A percentile compares a stretch with the other conserved stretches of the same genome.
These are phyloP conservation scores for Rhipidocladum racemiflorum DNA, from an alignment of 176 grass and related monocot genomes.

Conservation along the genomic window DNA sequence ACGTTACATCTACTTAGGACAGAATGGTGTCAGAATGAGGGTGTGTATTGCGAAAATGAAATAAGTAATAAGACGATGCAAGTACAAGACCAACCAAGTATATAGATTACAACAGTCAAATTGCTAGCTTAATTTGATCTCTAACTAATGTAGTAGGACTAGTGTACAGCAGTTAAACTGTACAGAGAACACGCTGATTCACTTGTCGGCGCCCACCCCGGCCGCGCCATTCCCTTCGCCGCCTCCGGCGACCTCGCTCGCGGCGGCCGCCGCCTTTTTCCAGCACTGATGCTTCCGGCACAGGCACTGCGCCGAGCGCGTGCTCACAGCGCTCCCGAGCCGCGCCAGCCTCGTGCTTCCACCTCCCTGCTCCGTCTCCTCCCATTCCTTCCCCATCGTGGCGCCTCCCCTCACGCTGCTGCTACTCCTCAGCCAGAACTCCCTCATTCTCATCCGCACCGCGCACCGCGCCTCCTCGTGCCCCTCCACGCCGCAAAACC, in stretches of 20 bases:
- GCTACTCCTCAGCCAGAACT: slow-evolving; percentile 33
- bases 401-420: not conserved
- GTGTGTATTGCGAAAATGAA: no score
- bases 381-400: not conserved
- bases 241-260: slow-evolving; percentile 2
- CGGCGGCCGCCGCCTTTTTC: slow-evolving; percentile 33
- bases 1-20: no score
- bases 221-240: not conserved
- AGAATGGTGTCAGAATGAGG: no score
- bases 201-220: not conserved
- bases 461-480: slow-evolving; percentile 44
- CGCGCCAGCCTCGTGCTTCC: slow-evolving; percentile 15
- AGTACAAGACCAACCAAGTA: no score
- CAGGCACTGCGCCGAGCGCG: slow-evolving; percentile 50
- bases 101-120: not conserved
- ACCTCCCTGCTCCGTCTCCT: slow-evolving; percentile 23
- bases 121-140: not conserved
- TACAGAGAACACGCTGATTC: not conserved
- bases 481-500: slow-evolving; percentile 33
- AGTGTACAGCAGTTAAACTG: not conserved
- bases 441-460: slow-evolving; percentile 42
- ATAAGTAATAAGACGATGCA: no score
- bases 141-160: not conserved
- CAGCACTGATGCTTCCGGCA: slow-evolving; percentile 60
- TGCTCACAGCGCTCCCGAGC: slow-evolving; percentile 40